Conservation (phyloP, 805 yeast species). For the Saccharomycopsis synnaedendra region DNA sequence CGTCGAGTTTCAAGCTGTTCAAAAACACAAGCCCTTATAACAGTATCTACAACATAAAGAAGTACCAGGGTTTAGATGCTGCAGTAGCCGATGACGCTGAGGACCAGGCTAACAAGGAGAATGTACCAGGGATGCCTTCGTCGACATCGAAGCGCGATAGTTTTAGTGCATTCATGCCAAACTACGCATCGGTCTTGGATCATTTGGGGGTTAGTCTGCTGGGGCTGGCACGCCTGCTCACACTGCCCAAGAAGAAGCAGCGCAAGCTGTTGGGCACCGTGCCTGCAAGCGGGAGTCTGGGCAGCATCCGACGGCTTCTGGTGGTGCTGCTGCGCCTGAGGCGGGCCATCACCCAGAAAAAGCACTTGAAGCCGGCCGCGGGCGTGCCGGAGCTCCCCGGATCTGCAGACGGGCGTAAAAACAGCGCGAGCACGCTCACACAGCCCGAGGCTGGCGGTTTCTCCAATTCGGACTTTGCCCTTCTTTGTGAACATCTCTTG, state of each 20-base stretch:
- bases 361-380: slow-evolving; percentile 6
- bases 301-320: not conserved
- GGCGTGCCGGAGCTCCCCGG: slow-evolving; percentile 17
- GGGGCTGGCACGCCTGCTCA: slow-evolving; percentile 1
- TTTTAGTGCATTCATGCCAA: slow-evolving; percentile 12
- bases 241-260: slow-evolving; percentile 15
- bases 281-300: not conserved
- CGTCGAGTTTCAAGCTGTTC: slow-evolving; percentile 15
- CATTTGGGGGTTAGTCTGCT: slow-evolving; percentile 2
- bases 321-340: slow-evolving; percentile 4
- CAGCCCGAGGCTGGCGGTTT: slow-evolving; percentile 1
- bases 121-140: not conserved
- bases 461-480: slow-evolving; percentile 21
- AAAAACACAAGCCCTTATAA: slow-evolving; percentile 18
- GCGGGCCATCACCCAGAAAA: slow-evolving; percentile 10
- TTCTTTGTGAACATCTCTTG: slow-evolving; percentile 23
- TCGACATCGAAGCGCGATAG: slow-evolving; percentile 10
- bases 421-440: not conserved
- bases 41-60: slow-evolving; percentile 15
- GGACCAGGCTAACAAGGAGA: not conserved
- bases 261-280: slow-evolving; percentile 4
- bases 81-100: not conserved
- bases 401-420: not conserved
- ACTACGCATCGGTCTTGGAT: slow-evolving; percentile 12
- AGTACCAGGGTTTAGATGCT: slow-evolving; percentile 1